Base-by-base conservation (phyloP, 768 basidiomycete species). In the Cystobasidium ongulense region DNA sequence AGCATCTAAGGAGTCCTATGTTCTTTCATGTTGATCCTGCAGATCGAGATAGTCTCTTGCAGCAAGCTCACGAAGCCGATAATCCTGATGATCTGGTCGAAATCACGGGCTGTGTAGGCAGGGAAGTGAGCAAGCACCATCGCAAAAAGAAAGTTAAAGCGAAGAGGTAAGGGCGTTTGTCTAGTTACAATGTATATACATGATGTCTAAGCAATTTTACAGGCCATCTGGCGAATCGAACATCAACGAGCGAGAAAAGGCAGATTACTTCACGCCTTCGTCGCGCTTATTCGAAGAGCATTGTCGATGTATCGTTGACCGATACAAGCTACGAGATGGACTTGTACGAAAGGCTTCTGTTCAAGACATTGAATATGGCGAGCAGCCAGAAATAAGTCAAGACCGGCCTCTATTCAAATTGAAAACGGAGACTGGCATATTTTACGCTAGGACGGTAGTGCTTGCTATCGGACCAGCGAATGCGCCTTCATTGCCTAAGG, bases 251-350 rank as follows among this genome's bases (percentile, higher is more conserved):
- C 70, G 79, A 5, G 74, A 76, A 25, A 74, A 74, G 1, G 43
- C 76, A 63, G 79, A 80, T 63, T 80, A 78, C 73, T 74, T 61
- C 52, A 77, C 76, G 1, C 79, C 79, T 0, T 77, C 77, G 29
- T 53, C 74, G 0, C 1, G 61, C 0, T 64, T 80, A 21, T 80
- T 79, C 71, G 43, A 41, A 31, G 27, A 57, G 41, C 78, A 79
- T 71, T 72, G 75, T 70, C 2, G 7, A 0, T n/a, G 50, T 23
- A 50, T 80, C 23, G 52, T 80, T 53, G 38, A 68, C 0, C 76
- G 77, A 0, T 80, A 78, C 75, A 1, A 25, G 1, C 71, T 78
- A 54, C 33, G 43, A n/a, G 61, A 36, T 5, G 74, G 76, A n/a
- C 39, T 35, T 5, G 52, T 71, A 41, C 46, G 57, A 25, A 39